Evolutionary conservation across 1,139 yeast species (phyloP).

Genomic region (Saccharomyces hybrid): DNA sequence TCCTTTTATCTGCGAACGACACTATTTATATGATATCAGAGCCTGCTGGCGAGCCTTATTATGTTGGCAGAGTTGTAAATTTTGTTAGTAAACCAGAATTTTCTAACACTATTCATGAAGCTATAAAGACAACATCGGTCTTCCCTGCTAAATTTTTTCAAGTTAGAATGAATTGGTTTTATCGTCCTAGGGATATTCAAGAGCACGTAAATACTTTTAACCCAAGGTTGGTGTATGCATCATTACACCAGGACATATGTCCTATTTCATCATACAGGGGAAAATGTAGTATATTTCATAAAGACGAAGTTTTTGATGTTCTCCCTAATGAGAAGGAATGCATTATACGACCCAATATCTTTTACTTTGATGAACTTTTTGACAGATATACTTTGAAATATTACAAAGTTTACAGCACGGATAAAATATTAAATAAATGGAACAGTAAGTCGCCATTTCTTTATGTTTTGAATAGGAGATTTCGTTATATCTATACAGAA

Average conservation of each 20-base stretch:
- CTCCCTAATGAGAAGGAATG: constrained; percentile 30
- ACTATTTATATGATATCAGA: constrained; percentile 81
- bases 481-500: constrained; percentile 70
- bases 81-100: constrained; percentile 39
- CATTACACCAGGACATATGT: constrained; percentile 81
- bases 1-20: constrained; percentile 39
- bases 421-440: constrained; percentile 46
- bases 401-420: constrained; percentile 68
- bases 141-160: constrained; percentile 43
- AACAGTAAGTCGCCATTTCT: constrained; percentile 42
- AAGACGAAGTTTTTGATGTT: constrained; percentile 42
- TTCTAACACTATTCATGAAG: constrained; percentile 11
- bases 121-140: constrained; percentile 14
- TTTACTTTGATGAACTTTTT: constrained; percentile 79
- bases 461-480: constrained; percentile 57
- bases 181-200: constrained; percentile 77
- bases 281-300: constrained; percentile 58
- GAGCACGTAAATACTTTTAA: constrained; percentile 38
- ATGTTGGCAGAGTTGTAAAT: constrained; percentile 77
- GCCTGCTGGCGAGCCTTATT: constrained; percentile 94
- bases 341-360: constrained; percentile 53
- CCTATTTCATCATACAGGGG: constrained; percentile 77
- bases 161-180: constrained; percentile 84
- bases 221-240: constrained; percentile 69
- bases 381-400: constrained; percentile 81